Evolutionary conservation across 2,329 filamentous ascomycete genomes (phyloP), one percentile per base, ranked within the genome.

Genomic region (Fusarium sarcochroum): DNA sequence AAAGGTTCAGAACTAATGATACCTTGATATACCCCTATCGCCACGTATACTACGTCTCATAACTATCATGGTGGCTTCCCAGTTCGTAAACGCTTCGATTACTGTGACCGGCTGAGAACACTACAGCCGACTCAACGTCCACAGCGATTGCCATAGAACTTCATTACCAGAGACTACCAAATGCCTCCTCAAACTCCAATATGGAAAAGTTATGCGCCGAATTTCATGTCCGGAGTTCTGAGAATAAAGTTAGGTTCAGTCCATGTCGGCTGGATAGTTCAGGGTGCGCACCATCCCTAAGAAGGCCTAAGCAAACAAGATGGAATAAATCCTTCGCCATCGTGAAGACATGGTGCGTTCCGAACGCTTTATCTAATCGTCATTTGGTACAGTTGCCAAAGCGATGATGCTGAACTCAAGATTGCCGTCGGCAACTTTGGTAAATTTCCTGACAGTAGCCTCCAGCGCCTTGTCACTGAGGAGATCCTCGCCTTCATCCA

Each of bases 381-480:
- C 66, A 10, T 58, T 30, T 20, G 66, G 57, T 8, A 59, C 30
- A 40, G 66, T 69, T 38, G 79, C 75, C 68, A 81, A 54, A 10
- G 80, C 79, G 7, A 81, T 77, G 53, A 81, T 76, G 63, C 79
- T 81, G 65, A 81, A 81, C 55, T 81, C 78, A 7, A 78, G 49
- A 30, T 79, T 79, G 1, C 77, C 80, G 17, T 78, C 68, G 0
- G 76, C 67, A 38, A 73, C 68, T 46, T 80, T 79, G 45, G 86
- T 79, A 52, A 84, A 81, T 56, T 79, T 77, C 67, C 76, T 80
- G 18, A 87, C 68, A 2, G 83, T 91, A 55, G 90, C 78, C 20
- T 90, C 84, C 59, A 95, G 79, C n/a, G 91, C 92, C 73, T 82
- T 85, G 58, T 90, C 86, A 74, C 91, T 91, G 65, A 91, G 75